Conservation (phyloP, 495 filamentous ascomycete species). For the Emericellopsis terricola region DNA sequence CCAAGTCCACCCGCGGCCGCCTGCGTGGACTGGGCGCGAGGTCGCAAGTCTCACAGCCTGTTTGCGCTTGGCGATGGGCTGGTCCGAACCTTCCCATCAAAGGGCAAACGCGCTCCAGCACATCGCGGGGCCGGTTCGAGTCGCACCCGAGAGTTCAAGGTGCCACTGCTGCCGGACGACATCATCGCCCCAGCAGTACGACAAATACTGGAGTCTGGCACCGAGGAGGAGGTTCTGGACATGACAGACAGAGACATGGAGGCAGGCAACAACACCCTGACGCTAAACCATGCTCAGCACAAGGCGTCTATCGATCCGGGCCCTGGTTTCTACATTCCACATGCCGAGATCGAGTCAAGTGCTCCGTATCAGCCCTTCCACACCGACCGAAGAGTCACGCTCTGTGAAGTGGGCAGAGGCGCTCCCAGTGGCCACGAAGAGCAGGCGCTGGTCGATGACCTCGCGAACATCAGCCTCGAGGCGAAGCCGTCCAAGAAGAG, state of each 20-base stretch:
- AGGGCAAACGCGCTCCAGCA: constrained; percentile 21
- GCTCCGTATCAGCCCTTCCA: constrained; percentile 84
- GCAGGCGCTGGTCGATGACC: too few relatives aligned
- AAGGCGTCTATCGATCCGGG: constrained; percentile 12
- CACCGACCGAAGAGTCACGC: constrained; percentile 58
- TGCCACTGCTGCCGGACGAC: constrained; percentile 38
- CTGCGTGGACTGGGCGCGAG: constrained; percentile 38
- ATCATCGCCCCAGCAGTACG: constrained; percentile 21
- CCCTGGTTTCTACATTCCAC: constrained; percentile 44
- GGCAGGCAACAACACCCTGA: constrained; percentile 20
- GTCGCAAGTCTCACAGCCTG: constrained; percentile 32
- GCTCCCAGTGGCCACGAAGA: neutral
- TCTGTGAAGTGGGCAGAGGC: constrained; percentile 40
- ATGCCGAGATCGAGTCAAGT: constrained; percentile 86
- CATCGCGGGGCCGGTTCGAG: constrained; percentile 23
- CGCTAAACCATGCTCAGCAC: constrained; percentile 17
- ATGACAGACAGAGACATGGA: constrained; percentile 25
- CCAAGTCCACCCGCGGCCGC: constrained; percentile 21
- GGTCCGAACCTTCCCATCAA: constrained; percentile 51
- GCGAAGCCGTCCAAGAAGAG: constrained; percentile 8
- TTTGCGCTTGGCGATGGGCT: constrained; percentile 38
- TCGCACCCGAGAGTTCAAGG: constrained; percentile 45
- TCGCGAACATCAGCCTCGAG: constrained; percentile 9
- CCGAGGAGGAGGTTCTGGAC: constrained; percentile 25
- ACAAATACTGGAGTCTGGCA: constrained; percentile 17